Evolutionary conservation across 768 basidiomycete genomes (phyloP), one percentile per base, ranked within the genome.

Genomic region (Lenzites betulinus): DNA sequence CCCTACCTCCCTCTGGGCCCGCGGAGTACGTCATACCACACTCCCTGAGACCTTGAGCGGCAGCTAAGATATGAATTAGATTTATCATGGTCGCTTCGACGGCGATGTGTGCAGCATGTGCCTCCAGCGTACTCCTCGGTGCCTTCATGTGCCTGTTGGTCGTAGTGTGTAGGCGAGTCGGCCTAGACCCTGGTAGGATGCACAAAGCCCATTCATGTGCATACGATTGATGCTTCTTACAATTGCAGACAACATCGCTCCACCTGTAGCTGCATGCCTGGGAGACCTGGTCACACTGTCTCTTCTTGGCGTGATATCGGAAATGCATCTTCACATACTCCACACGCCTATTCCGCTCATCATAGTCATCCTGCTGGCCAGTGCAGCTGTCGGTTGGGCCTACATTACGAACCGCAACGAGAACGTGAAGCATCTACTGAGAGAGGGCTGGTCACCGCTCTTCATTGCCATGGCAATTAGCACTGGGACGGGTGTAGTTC

Each of bases 231-330:
- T 35, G 23, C 36, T 48, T 13, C 48, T 26, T 2, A 8, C 7
- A 7, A 0, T 11, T 2, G 7, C 68, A 93, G 95, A 97, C 70
- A 99, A 99, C 72, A 95, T 98, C 65, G 91, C 95, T 1, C 93
- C 97, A 0, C 95, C 97, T 0, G 81, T 98, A 9, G 97, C 97
- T 0, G 85, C 93, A 2, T 93, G 92, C 67, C 81, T 98, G 2
- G 96, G 97, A 5, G 97, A 98, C 69, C 81, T 99, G 35, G 81
- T 98, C 51, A 96, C 96, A 0, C 84, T 99, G 49, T 81, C 86
- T 59, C 85, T 98, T 55, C 77, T 98, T 26, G 92, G 89, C n/a
- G 58, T 77, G 18, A 78, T 88, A n/a, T 88, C 92, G 7, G 82
- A 89, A 2, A 60, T 84, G n/a, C 81, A 96, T 59, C 84, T 94